Evolutionary conservation across 1,284 basidiomycete species (phyloP).

Genomic region (Meira nashicola): DNA sequence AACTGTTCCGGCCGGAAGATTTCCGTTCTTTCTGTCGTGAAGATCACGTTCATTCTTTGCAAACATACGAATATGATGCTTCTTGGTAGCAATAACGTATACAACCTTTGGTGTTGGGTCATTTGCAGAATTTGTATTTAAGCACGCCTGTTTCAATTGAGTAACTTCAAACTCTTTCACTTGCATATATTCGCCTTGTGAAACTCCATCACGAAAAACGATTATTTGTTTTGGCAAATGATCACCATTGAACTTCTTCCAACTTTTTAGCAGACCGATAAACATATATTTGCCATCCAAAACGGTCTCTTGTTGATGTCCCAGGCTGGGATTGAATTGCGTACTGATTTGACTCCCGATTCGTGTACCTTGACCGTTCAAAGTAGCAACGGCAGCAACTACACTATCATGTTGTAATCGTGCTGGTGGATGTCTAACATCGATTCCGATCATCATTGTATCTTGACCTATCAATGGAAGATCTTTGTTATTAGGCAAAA

Average conservation of each 20-base stretch:
- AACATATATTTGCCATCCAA: constrained; percentile 39
- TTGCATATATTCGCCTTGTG: constrained; percentile 56
- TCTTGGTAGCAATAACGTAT: constrained; percentile 32
- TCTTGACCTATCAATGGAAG: constrained; percentile 39
- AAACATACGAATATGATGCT: constrained; percentile 56
- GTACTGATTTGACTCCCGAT: constrained; percentile 54
- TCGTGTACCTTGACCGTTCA: constrained; percentile 50
- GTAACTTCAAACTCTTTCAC: constrained; percentile 54
- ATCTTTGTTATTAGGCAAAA: constrained; percentile 22
- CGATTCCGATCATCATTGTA: constrained; percentile 55
- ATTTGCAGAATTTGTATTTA: constrained; percentile 20
- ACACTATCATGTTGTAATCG: constrained; percentile 56
- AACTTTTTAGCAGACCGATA: constrained; percentile 27
- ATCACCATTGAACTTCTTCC: constrained; percentile 38
- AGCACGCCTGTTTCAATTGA: constrained; percentile 52
- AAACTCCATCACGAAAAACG: constrained; percentile 57
- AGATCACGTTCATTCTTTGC: constrained; percentile 38
- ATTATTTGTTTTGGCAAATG: constrained; percentile 53
- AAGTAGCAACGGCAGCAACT: constrained; percentile 55
- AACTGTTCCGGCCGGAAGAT: constrained; percentile 52
- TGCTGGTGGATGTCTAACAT: constrained; percentile 50
- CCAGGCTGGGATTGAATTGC: constrained; percentile 48
- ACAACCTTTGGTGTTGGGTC: constrained; percentile 19
- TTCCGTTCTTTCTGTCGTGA: constrained; percentile 54
- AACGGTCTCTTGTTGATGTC: constrained; percentile 45